These are phyloP conservation scores for Kluyveromyces marxianus DNA, from an alignment of 1,139 yeast species.

Conservation along the genomic window DNA sequence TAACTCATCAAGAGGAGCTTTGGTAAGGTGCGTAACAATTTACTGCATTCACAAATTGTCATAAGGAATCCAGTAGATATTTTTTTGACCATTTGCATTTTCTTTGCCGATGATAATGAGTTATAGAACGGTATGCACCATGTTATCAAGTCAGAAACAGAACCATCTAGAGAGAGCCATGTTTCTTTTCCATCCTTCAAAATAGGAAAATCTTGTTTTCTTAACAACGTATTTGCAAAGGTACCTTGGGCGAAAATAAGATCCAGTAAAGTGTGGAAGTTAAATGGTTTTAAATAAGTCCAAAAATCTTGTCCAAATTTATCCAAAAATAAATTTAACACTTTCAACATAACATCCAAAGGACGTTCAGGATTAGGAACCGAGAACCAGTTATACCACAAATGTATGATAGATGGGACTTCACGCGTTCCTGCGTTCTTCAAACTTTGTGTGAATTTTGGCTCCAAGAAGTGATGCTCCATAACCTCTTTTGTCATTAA, in stretches of 20 bases:
- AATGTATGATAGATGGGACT: slow-evolving; percentile 11
- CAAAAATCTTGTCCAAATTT: slow-evolving; percentile 42
- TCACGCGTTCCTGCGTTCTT: slow-evolving; percentile 25
- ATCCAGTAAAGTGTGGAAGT: slow-evolving; percentile 47
- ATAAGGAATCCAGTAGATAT: slow-evolving; percentile 28
- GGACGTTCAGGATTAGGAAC: slow-evolving; percentile 42
- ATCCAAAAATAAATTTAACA: slow-evolving; percentile 37
- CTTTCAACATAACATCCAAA: slow-evolving; percentile 45
- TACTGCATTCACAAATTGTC: slow-evolving; percentile 22
- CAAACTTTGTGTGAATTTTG: slow-evolving; percentile 40
- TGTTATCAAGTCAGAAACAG: slow-evolving; percentile 29
- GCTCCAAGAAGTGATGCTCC: slow-evolving; percentile 35
- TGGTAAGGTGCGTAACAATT: slow-evolving; percentile 21
- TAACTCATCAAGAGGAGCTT: slow-evolving; percentile 31
- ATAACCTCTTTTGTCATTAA: slow-evolving; percentile 38
- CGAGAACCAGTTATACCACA: slow-evolving; percentile 40
- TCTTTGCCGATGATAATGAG: slow-evolving; percentile 26
- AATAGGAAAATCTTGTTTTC: slow-evolving; percentile 23
- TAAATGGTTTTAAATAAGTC: slow-evolving; percentile 43
- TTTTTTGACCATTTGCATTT: slow-evolving; percentile 31
- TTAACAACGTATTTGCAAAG: slow-evolving; percentile 20
- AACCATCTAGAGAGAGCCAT: slow-evolving; percentile 19
- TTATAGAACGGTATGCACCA: slow-evolving; percentile 31
- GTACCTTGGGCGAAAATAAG: slow-evolving; percentile 33
- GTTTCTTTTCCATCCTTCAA: slow-evolving; percentile 29